Conservation (phyloP, 805 yeast genomes). For the Wickerhamomyces queroliae region DNA sequence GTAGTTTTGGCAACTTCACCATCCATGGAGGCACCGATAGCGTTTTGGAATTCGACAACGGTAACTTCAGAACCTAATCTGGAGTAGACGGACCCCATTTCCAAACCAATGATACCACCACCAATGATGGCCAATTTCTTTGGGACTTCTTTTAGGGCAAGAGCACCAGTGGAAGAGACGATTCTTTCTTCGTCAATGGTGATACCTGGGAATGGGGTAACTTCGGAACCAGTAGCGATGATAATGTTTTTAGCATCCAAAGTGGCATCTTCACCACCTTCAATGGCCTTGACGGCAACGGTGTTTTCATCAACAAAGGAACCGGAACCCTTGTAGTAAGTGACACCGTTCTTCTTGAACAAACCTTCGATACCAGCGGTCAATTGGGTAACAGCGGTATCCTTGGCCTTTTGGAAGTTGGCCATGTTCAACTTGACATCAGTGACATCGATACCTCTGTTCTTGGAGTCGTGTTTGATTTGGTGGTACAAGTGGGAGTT, state of each 20-base stretch:
- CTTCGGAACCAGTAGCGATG: constrained; percentile 98
- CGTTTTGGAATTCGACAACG: constrained; percentile 80
- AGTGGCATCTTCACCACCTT: constrained; percentile 70
- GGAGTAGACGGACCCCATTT: constrained; percentile 98
- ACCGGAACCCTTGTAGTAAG: constrained; percentile 91
- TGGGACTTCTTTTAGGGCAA: constrained; percentile 83
- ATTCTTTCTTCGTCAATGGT: constrained; percentile 95
- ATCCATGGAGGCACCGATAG: constrained; percentile 99
- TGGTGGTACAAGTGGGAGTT: constrained; percentile 91
- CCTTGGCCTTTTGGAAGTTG: constrained; percentile 87
- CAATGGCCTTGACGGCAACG: constrained; percentile 77
- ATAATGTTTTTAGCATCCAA: constrained; percentile 83
- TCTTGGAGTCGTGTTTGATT: constrained; percentile 75
- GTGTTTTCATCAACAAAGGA: constrained; percentile 78
- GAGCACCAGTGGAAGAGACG: constrained; percentile 91
- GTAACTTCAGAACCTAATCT: constrained; percentile 96
- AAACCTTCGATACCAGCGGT: constrained; percentile 93
- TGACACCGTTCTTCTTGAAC: constrained; percentile 92
- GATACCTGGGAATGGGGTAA: constrained; percentile 98
- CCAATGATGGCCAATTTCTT: constrained; percentile 91
- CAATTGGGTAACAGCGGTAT: constrained; percentile 79
- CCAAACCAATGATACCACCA: constrained; percentile 99
- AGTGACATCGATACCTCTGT: constrained; percentile 86
- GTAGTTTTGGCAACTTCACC: constrained; percentile 87
- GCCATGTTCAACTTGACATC: constrained; percentile 72